Evolutionary conservation across 768 basidiomycete species (phyloP).

Genomic region (Mycena floridula): DNA sequence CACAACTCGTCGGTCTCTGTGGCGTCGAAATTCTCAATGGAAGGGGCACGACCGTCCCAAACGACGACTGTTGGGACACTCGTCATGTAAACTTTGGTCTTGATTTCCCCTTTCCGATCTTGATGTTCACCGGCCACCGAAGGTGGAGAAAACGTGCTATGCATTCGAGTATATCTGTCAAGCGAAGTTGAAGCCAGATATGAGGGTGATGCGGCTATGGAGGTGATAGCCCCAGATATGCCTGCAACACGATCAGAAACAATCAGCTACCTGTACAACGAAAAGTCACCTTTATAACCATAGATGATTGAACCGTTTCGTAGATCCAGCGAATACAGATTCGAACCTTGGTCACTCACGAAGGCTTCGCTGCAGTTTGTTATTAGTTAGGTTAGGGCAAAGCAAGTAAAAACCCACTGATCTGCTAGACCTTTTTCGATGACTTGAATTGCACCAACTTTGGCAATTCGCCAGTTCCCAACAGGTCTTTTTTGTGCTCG

Average conservation of each 20-base stretch:
- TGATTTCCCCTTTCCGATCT: slow-evolving; percentile 51
- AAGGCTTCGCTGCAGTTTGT: slow-evolving; percentile 53
- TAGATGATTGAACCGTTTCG: slow-evolving; percentile 61
- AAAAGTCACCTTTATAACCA: slow-evolving; percentile 55
- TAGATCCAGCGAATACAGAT: slow-evolving; percentile 60
- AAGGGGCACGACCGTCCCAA: slow-evolving; percentile 43
- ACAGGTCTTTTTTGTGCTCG: slow-evolving; percentile 63
- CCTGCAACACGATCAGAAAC: slow-evolving; percentile 32
- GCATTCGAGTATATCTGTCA: slow-evolving; percentile 68
- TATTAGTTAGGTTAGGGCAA: slow-evolving; percentile 3
- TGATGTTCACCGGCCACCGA: slow-evolving; percentile 38
- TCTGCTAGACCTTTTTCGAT: slow-evolving; percentile 56
- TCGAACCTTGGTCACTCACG: slow-evolving; percentile 57
- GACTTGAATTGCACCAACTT: slow-evolving; percentile 53
- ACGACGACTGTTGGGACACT: slow-evolving; percentile 54
- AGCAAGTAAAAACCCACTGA: slow-evolving; percentile 41
- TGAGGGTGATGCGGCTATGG: slow-evolving; percentile 50
- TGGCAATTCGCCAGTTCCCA: slow-evolving; percentile 58
- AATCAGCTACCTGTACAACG: not conserved
- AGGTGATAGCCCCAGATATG: slow-evolving; percentile 63
- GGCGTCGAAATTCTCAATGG: slow-evolving; percentile 10
- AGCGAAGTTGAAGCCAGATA: slow-evolving; percentile 55
- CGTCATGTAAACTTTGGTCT: slow-evolving; percentile 61
- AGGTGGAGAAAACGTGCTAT: slow-evolving; percentile 53
- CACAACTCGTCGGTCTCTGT: slow-evolving; percentile 59